These are phyloP conservation scores for Fusarium scirpi DNA, from an alignment of 2,329 filamentous ascomycete genomes.

Conservation along the genomic window DNA sequence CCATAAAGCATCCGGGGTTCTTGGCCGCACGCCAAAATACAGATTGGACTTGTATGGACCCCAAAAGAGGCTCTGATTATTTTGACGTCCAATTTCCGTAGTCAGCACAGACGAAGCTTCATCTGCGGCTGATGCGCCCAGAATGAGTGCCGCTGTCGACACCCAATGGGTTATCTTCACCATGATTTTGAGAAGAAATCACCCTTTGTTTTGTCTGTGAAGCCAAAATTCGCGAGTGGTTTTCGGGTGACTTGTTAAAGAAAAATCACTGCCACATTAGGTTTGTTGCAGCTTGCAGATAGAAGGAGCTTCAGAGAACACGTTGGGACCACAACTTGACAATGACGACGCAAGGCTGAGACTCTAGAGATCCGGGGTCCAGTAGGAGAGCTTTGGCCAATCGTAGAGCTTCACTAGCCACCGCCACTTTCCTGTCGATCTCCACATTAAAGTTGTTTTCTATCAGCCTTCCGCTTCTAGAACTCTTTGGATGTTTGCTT, in stretches of 20 bases:
- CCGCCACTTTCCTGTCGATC: constrained; percentile 13
- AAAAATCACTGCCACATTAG: constrained; percentile 21
- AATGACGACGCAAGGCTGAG: constrained; percentile 47
- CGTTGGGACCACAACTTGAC: constrained; percentile 28
- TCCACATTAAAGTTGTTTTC: constrained; percentile 24
- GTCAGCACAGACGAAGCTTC: constrained; percentile 56
- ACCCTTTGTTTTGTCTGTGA: background rate
- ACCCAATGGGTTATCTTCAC: constrained; percentile 50
- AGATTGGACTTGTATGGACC: constrained; percentile 94
- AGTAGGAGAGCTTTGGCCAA: constrained; percentile 43
- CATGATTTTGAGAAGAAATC: constrained; percentile 42
- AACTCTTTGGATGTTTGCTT: constrained; percentile 12
- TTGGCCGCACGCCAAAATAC: constrained; percentile 90
- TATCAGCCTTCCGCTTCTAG: constrained; percentile 39
- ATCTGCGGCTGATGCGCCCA: constrained; percentile 45
- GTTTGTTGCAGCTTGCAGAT: constrained; percentile 9
- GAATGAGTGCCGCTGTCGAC: constrained; percentile 47
- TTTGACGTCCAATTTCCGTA: constrained; percentile 63
- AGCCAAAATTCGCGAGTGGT: too few species aligned
- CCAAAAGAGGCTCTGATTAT: constrained; percentile 92
- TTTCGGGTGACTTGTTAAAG: background rate
- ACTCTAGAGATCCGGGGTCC: constrained; percentile 8
- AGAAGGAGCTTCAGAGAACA: constrained; percentile 41
- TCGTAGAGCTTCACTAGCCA: constrained; percentile 38
- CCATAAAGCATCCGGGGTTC: constrained; percentile 83